A percentile compares a stretch with the other conserved stretches of the same genome.
Conservation (phyloP, 1,139 yeast species). For the Yamadazyma friedrichii region DNA sequence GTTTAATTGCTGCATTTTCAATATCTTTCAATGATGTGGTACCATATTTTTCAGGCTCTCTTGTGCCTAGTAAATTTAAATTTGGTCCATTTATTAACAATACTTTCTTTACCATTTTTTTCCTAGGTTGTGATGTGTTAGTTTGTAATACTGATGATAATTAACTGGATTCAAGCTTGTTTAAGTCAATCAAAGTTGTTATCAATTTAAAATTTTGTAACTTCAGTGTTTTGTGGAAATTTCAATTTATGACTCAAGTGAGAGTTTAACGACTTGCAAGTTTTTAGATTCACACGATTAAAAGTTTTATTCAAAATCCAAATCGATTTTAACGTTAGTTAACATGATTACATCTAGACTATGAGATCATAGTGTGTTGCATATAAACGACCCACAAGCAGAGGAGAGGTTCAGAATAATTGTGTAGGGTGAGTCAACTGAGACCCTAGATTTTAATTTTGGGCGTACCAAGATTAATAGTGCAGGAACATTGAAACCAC, state of each 20-base stretch:
- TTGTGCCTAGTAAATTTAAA: constrained; percentile 45
- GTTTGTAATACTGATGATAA: neutral
- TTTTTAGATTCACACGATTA: neutral
- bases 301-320: too few relatives aligned
- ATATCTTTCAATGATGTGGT: constrained; percentile 42
- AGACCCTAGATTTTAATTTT: too few relatives aligned
- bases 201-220: neutral
- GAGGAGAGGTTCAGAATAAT: too few relatives aligned
- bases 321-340: too few relatives aligned
- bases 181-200: too few relatives aligned
- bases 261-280: constrained; percentile 1
- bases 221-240: neutral
- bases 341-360: too few relatives aligned
- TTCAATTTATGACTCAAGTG: constrained; percentile 4
- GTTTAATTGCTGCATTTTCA: constrained; percentile 38
- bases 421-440: too few relatives aligned
- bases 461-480: too few relatives aligned
- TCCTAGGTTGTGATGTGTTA: neutral
- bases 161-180: too few relatives aligned
- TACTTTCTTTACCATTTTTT: constrained; percentile 38
- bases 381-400: too few relatives aligned
- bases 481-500: too few relatives aligned
- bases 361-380: too few relatives aligned
- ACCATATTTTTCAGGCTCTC: constrained; percentile 53
- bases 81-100: constrained; percentile 49